These are phyloP conservation scores for Physocladia obscura DNA, from an alignment of 192 early-diverging fungal genomes.

Conservation along the genomic window DNA sequence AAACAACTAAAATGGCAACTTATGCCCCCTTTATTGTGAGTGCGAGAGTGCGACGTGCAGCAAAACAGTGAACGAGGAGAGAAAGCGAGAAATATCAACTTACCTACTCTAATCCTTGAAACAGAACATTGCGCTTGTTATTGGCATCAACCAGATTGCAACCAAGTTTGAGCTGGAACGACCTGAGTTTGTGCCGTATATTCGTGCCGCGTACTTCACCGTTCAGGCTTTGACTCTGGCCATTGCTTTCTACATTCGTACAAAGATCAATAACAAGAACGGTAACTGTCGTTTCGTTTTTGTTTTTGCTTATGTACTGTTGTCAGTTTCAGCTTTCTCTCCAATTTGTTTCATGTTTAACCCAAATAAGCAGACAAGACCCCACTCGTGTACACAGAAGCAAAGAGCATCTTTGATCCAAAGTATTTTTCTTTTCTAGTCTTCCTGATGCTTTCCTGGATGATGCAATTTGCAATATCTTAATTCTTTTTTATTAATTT, in stretches of 20 bases:
- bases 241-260: conserved; percentile 48
- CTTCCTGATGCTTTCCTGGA: no score
- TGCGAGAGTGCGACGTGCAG: no score
- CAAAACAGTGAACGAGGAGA: no score
- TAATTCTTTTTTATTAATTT: no score
- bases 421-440: conserved; percentile 24
- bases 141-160: conserved; percentile 54
- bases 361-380: conserved; percentile 74
- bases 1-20: not conserved
- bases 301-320: not conserved
- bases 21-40: conserved; percentile 38
- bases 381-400: conserved; percentile 75
- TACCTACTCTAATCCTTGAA: not conserved
- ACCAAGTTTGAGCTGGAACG: conserved; percentile 62
- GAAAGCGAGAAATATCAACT: no score
- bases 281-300: conserved; percentile 44
- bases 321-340: no score
- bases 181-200: conserved; percentile 53
- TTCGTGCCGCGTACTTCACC: conserved; percentile 56
- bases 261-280: conserved; percentile 67
- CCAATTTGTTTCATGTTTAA: no score
- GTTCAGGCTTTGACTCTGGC: conserved; percentile 59
- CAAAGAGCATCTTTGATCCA: conserved; percentile 55
- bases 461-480: no score
- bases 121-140: conserved; percentile 34